These are phyloP conservation scores for Phytopythium montanum DNA, from an alignment of 352 stramenopile genomes.

Conservation along the genomic window DNA sequence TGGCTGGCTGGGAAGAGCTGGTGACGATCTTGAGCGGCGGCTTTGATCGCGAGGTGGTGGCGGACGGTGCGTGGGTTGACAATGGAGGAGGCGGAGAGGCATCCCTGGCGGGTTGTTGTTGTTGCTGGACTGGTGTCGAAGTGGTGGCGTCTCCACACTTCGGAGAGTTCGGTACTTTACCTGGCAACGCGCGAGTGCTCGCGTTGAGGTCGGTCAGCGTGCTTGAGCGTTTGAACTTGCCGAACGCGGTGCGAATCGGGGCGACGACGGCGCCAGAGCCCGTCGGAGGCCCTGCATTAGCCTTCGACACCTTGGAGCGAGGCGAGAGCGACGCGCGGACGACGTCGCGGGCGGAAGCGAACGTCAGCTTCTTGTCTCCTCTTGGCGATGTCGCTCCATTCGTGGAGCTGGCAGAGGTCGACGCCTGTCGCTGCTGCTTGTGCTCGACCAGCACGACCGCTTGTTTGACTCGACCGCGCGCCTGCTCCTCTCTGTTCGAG, in stretches of 20 bases:
- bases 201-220: background rate
- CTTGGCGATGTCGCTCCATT: constrained; percentile 3
- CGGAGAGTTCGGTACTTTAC: background rate
- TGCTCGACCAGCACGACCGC: constrained; percentile 2
- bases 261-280: constrained; percentile 10
- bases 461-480: constrained; percentile 1
- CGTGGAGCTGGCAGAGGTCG: constrained; percentile 3
- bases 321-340: constrained; percentile 16
- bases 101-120: background rate
- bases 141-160: background rate
- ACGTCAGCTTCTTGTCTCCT: constrained; percentile 22
- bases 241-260: constrained; percentile 33
- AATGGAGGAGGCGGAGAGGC: background rate
- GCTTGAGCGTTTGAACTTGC: constrained; percentile 43
- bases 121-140: background rate
- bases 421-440: constrained; percentile 6
- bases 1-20: background rate
- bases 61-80: background rate
- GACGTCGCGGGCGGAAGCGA: constrained; percentile 24
- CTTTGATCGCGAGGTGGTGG: too few relatives aligned
- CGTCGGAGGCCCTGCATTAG: background rate
- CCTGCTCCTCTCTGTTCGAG: background rate
- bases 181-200: background rate
- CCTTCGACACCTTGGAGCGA: constrained; percentile 13
- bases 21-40: background rate